Evolutionary conservation across 2,329 filamentous ascomycete species (phyloP).

Genomic region (Beauveria pseudobassiana): DNA sequence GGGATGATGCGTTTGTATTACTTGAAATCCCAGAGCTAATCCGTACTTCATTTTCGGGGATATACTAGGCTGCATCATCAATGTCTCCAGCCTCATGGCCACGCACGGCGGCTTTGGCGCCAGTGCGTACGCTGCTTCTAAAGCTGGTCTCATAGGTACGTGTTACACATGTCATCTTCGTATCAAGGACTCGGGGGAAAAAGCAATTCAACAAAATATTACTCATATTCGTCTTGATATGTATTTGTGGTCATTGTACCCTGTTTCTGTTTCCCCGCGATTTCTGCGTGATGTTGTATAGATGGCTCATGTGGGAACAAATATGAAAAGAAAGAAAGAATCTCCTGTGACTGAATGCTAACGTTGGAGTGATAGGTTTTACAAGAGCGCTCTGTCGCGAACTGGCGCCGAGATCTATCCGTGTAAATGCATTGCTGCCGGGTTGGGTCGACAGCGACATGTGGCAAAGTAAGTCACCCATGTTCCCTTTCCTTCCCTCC

Average conservation of each 20-base stretch:
- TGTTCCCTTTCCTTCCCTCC: constrained; percentile 8
- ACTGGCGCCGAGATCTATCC: constrained; percentile 51
- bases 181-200: background rate
- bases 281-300: background rate
- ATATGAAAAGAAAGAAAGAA: background rate
- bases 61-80: constrained; percentile 61
- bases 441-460: constrained; percentile 79
- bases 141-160: constrained; percentile 68
- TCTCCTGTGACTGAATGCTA: background rate
- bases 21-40: background rate
- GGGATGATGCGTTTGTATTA: background rate
- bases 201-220: background rate
- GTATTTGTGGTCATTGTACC: background rate
- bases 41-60: background rate
- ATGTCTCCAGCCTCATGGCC: constrained; percentile 71
- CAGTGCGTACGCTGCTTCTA: constrained; percentile 68
- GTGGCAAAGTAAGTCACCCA: constrained; percentile 54
- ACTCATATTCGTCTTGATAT: constrained; percentile 2
- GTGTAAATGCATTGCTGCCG: constrained; percentile 74
- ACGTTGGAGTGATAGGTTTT: constrained; percentile 42
- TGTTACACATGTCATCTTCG: constrained; percentile 6
- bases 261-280: background rate
- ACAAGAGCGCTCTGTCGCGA: constrained; percentile 61
- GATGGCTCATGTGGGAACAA: background rate
- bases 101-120: constrained; percentile 61